A percentile compares a stretch with the other conserved stretches of the same genome.
Evolutionary conservation across 768 basidiomycete species (phyloP).

Genomic region (Lyophyllum decastes): DNA sequence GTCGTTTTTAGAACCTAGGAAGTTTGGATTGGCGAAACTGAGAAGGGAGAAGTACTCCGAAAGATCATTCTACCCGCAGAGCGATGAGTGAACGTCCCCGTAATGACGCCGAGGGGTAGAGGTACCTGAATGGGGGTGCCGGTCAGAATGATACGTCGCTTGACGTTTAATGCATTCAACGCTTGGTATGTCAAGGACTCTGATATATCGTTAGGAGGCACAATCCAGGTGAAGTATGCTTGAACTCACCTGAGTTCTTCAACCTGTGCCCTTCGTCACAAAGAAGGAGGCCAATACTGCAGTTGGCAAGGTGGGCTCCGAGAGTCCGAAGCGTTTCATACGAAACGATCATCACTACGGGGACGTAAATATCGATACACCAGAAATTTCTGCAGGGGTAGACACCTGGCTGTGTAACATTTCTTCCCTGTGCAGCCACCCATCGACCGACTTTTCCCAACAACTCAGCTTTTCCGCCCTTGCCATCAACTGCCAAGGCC

Average conservation of each 20-base stretch:
- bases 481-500: slow-evolving; percentile 90
- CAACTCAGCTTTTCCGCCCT: slow-evolving; percentile 82
- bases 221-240: background rate
- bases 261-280: slow-evolving; percentile 97
- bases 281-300: slow-evolving; percentile 87
- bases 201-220: slow-evolving; percentile 25
- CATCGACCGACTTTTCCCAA: slow-evolving; percentile 82
- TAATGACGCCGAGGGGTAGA: background rate
- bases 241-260: slow-evolving; percentile 81
- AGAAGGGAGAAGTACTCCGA: slow-evolving; percentile 94
- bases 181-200: slow-evolving; percentile 89
- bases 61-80: slow-evolving; percentile 70
- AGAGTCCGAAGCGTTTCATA: slow-evolving; percentile 93
- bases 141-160: slow-evolving; percentile 89
- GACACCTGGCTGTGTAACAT: slow-evolving; percentile 88
- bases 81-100: background rate
- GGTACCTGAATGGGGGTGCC: slow-evolving; percentile 88
- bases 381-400: background rate
- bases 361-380: background rate
- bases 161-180: slow-evolving; percentile 79
- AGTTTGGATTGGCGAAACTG: slow-evolving; percentile 92
- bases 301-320: slow-evolving; percentile 71
- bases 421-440: slow-evolving; percentile 87
- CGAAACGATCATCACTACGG: slow-evolving; percentile 93
- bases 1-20: slow-evolving; percentile 83